Conservation (phyloP, 306 rosid species). For the Fragaria vesca region DNA sequence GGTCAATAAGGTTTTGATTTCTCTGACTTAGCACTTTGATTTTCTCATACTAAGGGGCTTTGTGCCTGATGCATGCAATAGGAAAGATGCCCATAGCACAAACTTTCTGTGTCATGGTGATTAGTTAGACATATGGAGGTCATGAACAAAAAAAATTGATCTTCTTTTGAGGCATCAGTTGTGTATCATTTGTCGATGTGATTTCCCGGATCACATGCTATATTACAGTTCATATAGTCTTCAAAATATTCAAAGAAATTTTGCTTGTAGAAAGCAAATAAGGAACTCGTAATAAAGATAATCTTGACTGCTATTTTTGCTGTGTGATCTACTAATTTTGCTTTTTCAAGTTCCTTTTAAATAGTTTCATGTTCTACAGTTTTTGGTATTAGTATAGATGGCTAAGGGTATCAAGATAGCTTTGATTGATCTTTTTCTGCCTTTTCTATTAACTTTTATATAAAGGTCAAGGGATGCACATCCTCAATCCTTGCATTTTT, state of each 20-base stretch:
- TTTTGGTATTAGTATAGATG: constrained; percentile 4
- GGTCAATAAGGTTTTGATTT: background rate
- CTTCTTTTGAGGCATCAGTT: background rate
- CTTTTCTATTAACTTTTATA: background rate
- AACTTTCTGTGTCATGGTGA: background rate
- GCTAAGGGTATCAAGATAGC: constrained; percentile 1
- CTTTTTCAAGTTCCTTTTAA: background rate
- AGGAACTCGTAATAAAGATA: background rate
- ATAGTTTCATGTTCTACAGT: background rate
- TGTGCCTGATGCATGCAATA: background rate
- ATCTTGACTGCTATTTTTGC: background rate
- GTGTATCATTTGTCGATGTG: background rate
- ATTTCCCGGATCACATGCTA: background rate
- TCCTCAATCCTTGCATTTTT: background rate
- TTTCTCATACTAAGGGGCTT: background rate
- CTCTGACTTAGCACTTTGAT: background rate
- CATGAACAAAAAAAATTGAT: no score
- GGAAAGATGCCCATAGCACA: background rate
- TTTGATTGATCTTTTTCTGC: background rate
- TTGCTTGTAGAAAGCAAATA: background rate
- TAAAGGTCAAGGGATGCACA: background rate
- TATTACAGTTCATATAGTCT: background rate
- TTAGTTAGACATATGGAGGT: background rate
- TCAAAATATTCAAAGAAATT: background rate
- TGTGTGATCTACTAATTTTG: background rate